Evolutionary conservation across 148 eudicot genomes (phyloP).

Genomic region (Mesembryanthemum crystallinum): DNA sequence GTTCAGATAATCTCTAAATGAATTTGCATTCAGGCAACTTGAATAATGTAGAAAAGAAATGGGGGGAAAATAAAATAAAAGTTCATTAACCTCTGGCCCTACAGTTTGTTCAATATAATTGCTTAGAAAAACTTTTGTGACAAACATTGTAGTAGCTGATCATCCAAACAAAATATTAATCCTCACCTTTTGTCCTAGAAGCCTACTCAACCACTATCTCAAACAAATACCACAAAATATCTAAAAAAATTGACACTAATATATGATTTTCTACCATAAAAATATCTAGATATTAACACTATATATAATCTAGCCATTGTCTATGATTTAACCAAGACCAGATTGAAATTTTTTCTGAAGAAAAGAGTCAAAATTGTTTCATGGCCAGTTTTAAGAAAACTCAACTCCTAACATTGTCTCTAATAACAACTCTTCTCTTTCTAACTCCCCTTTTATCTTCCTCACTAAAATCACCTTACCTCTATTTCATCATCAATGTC

Average conservation of each 20-base stretch:
- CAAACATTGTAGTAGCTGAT: slow-evolving; percentile 15
- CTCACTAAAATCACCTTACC: slow-evolving; percentile 39
- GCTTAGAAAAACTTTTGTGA: background rate
- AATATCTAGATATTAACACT: background rate
- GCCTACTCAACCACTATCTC: slow-evolving; percentile 8
- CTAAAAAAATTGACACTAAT: background rate
- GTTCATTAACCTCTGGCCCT: background rate
- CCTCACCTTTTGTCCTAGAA: slow-evolving; percentile 1
- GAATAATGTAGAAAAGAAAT: background rate
- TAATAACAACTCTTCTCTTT: slow-evolving; percentile 38
- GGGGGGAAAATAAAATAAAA: too few species aligned
- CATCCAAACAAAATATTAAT: background rate
- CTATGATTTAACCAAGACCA: background rate
- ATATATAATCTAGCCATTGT: background rate
- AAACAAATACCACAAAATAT: background rate
- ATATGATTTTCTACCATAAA: background rate
- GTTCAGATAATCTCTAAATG: too few species aligned
- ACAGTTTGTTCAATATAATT: background rate
- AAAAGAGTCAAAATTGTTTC: background rate
- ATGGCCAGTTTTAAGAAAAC: slow-evolving; percentile 38
- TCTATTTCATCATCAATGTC: slow-evolving; percentile 53
- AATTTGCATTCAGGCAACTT: too few species aligned
- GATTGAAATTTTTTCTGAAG: too few species aligned
- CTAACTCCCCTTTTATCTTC: slow-evolving; percentile 47
- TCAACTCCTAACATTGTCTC: slow-evolving; percentile 40